phyloP scores from a whole-genome alignment of 202 grass and related monocot species.

The Schoenoplectus tabernaemontani region DNA sequence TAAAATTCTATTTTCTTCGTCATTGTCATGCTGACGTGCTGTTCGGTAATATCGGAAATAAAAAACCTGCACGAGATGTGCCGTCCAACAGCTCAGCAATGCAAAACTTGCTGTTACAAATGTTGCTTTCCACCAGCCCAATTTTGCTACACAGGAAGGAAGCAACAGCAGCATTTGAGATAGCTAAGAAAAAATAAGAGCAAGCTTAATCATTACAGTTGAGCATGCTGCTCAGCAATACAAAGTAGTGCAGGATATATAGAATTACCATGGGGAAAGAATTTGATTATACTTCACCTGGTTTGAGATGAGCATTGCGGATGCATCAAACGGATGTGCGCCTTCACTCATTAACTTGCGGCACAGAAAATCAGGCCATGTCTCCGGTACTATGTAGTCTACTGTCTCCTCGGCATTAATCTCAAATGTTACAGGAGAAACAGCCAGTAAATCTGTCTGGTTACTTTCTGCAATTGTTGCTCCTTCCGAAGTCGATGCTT shows the following conservation, averaged over 20 bases:
- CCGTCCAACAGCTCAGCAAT: neutral
- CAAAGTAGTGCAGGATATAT: neutral
- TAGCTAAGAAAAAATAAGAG: neutral
- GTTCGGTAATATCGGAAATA: neutral
- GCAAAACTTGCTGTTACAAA: neutral
- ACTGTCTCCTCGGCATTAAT: too few species aligned
- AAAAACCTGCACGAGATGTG: neutral
- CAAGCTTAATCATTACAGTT: neutral
- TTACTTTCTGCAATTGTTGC: too few species aligned
- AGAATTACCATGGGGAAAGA: too few species aligned
- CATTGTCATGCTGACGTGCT: accelerated
- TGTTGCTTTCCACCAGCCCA: neutral
- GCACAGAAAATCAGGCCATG: too few species aligned
- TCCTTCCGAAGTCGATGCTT: too few species aligned
- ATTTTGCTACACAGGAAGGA: neutral
- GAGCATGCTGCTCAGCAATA: neutral
- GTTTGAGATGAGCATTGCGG: too few species aligned
- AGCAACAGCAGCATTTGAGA: slow-evolving; percentile 5
- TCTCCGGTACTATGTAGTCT: too few species aligned
- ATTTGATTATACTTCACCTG: too few species aligned
- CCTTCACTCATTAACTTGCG: too few species aligned
- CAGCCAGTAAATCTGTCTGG: too few species aligned
- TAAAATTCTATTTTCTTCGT: neutral
- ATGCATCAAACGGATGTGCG: too few species aligned
- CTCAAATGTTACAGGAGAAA: too few species aligned